Conservation (phyloP, 768 basidiomycete species). For the Tulasnella sp. region DNA sequence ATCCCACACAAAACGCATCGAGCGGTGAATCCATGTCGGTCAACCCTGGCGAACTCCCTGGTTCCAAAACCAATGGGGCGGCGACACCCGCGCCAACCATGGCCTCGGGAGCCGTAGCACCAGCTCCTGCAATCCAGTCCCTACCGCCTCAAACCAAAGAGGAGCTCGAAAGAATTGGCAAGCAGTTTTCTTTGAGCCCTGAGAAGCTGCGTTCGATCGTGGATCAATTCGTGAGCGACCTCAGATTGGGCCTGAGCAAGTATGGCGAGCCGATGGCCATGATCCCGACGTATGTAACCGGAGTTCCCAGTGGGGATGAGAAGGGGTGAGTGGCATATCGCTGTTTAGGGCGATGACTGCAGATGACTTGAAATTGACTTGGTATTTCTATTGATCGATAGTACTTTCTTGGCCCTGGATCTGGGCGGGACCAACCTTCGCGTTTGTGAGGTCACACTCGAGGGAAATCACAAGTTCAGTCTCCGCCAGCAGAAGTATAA, state of each 20-base stretch:
- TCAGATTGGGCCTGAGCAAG: constrained; percentile 55
- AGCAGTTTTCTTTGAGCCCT: constrained; percentile 57
- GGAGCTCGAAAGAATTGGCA: constrained; percentile 54
- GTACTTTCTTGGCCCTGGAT: constrained; percentile 92
- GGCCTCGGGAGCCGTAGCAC: not conserved
- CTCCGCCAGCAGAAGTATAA: constrained; percentile 94
- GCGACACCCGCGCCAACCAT: not conserved
- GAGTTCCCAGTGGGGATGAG: constrained; percentile 88
- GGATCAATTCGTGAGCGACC: constrained; percentile 69
- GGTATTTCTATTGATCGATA: constrained; percentile 25
- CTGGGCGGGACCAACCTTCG: constrained; percentile 98
- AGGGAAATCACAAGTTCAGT: constrained; percentile 80
- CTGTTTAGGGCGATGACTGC: not conserved
- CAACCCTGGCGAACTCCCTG: not conserved
- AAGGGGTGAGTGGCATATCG: constrained; percentile 52
- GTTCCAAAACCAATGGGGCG: not conserved
- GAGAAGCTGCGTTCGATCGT: constrained; percentile 60
- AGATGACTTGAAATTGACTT: not conserved
- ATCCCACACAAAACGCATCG: not conserved
- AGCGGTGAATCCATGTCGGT: not conserved
- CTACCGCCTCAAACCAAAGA: constrained; percentile 34
- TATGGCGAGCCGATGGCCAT: constrained; percentile 85
- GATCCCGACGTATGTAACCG: constrained; percentile 95
- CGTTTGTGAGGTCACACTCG: constrained; percentile 87
- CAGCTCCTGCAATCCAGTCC: not conserved